Evolutionary conservation across 306 rosid genomes (phyloP), one percentile per base, ranked within the genome.

Genomic region (Cicer yamashitae): DNA sequence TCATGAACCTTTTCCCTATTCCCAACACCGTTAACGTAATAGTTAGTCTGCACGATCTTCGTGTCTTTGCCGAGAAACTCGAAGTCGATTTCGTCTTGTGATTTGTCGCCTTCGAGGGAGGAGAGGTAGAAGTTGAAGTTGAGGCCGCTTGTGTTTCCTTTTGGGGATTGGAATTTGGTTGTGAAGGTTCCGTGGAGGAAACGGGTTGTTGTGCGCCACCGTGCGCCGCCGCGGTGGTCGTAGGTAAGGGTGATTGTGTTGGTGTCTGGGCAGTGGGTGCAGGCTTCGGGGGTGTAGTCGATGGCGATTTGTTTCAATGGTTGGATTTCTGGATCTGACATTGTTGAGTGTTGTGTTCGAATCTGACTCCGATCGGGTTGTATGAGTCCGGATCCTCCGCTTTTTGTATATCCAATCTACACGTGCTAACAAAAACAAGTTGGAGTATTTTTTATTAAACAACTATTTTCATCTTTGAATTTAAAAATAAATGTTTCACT

Each of bases 61-160:
- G 51, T 75, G 71, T 88, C 86, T 1, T 80, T 79, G 8, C 93
- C 96, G 15, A 90, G 39, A 57, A 90, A 85, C 78, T 90, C 87
- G 39, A 90, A 90, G 56, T 90, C 96, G 41, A 90, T 90, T 80
- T 90, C 96, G 86, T 86, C 93, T 40, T 88, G 93, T 1, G 88
- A 74, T 44, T 79, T 88, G 74, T 90, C 89, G 0, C 96, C 89
- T 74, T 90, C 87, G 1, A 82, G 84, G 61, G 91, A 84, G 13
- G 93, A 88, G 60, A 88, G 91, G 68, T 88, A 87, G 81, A 90
- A 22, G 81, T 90, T 88, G 84, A 88, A 86, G 62, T 90, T 88
- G 82, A 88, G 91, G 15, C 91, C 91, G 22, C 64, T 78, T 38
- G 90, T 87, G 56, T 86, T 79, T 7, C 96, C 87, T 12, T 45